A percentile compares a stretch with the other conserved stretches of the same genome.
Conservation (phyloP, 2,329 filamentous ascomycete species). For the Botrytis hyacinthi region DNA sequence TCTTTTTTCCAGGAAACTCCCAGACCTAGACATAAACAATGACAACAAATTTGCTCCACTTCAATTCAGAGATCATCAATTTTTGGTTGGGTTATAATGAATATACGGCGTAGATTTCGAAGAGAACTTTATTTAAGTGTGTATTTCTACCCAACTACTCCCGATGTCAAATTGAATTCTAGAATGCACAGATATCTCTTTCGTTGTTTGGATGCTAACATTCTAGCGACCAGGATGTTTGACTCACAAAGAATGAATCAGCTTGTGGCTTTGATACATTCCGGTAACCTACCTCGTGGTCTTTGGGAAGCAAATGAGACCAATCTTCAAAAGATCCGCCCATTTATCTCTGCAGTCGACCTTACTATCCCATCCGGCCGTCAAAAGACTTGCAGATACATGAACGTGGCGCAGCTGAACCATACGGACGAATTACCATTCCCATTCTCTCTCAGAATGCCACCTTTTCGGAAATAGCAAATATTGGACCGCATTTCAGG, state of each 20-base stretch:
- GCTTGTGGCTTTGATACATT: too few species aligned
- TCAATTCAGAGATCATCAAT: not conserved
- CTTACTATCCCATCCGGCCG: not conserved
- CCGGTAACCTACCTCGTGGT: too few species aligned
- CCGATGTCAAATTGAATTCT: too few species aligned
- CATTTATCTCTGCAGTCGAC: not conserved
- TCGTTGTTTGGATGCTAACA: not conserved
- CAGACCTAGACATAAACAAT: not conserved
- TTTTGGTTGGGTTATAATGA: not conserved
- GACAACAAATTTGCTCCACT: not conserved
- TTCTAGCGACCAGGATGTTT: too few species aligned
- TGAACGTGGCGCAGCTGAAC: accelerated
- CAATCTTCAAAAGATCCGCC: too few species aligned
- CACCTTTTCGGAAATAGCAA: not conserved
- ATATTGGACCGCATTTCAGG: not conserved
- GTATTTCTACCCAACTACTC: not conserved
- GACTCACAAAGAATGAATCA: too few species aligned
- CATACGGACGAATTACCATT: not conserved
- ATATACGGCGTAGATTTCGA: not conserved
- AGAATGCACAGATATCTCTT: not conserved
- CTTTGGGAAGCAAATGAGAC: too few species aligned
- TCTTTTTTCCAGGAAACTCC: not conserved
- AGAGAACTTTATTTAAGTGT: not conserved
- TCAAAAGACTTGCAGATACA: not conserved
- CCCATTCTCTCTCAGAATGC: not conserved